phyloP scores from a whole-genome alignment of 176 grass and related monocot genomes.

The Thinopyrum elongatum region DNA sequence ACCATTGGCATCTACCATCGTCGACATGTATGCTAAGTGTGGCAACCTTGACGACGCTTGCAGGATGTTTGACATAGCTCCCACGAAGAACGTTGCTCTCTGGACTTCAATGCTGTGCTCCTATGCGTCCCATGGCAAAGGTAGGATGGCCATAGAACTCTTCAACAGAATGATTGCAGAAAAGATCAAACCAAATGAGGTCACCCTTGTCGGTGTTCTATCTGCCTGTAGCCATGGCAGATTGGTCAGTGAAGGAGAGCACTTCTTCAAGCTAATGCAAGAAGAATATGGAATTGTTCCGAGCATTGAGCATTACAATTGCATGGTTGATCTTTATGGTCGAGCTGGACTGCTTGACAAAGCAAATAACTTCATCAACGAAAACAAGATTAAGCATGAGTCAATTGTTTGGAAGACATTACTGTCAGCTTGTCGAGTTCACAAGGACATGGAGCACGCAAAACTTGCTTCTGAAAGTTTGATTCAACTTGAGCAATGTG shows the following conservation, averaged over 20 bases:
- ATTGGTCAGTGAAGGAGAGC: slow-evolving; percentile 40
- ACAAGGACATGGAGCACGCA: slow-evolving; percentile 51
- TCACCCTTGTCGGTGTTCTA: slow-evolving; percentile 44
- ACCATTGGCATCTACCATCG: slow-evolving; percentile 33
- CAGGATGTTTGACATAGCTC: slow-evolving; percentile 32
- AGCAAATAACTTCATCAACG: slow-evolving; percentile 51
- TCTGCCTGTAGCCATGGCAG: slow-evolving; percentile 58
- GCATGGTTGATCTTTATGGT: slow-evolving; percentile 73
- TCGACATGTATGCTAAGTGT: slow-evolving; percentile 60
- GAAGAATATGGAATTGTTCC: slow-evolving; percentile 51
- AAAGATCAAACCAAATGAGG: slow-evolving; percentile 53
- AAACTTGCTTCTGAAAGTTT: slow-evolving; percentile 49
- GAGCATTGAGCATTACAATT: slow-evolving; percentile 57
- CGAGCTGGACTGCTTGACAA: slow-evolving; percentile 50
- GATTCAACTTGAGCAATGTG: slow-evolving; percentile 50
- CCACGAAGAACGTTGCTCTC: slow-evolving; percentile 32
- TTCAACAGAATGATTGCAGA: slow-evolving; percentile 44
- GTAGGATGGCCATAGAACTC: slow-evolving; percentile 39
- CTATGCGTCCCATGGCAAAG: slow-evolving; percentile 43
- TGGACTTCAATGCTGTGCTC: slow-evolving; percentile 62
- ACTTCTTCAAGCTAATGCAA: slow-evolving; percentile 52
- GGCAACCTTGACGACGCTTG: slow-evolving; percentile 45
- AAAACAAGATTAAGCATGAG: slow-evolving; percentile 47
- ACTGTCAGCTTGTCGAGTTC: slow-evolving; percentile 58
- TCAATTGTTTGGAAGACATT: slow-evolving; percentile 63